Percentiles rank a stretch among this genome's conserved stretches.
Conservation (phyloP, 108 stramenopile species). For the Pseudonitzschia multiseries region DNA sequence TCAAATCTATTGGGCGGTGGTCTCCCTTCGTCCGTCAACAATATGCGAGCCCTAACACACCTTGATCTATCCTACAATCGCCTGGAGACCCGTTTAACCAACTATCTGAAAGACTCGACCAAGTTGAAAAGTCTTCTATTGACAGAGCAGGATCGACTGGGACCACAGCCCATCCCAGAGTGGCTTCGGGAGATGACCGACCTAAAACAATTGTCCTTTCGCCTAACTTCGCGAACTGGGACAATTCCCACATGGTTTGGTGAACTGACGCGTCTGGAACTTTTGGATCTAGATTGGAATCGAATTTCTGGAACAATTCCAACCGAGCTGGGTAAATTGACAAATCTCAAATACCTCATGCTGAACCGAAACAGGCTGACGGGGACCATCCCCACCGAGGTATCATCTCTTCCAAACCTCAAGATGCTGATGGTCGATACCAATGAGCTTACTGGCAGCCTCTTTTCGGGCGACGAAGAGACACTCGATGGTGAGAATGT, state of each 20-base stretch:
- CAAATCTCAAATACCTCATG: conserved; percentile 41
- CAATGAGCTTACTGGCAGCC: conserved; percentile 45
- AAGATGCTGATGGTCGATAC: conserved; percentile 61
- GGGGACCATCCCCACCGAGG: conserved; percentile 52
- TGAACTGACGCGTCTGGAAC: conserved; percentile 14
- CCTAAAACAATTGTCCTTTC: conserved; percentile 32
- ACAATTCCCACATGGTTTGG: conserved; percentile 38
- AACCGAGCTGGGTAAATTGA: conserved; percentile 28
- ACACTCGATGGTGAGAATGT: not conserved
- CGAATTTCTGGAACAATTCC: conserved; percentile 36
- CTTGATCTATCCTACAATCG: conserved; percentile 41
- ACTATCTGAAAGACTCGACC: conserved; percentile 5
- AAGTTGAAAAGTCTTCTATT: conserved; percentile 30
- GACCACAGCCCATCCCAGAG: conserved; percentile 23
- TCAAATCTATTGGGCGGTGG: conserved; percentile 27
- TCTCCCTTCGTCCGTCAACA: conserved; percentile 18
- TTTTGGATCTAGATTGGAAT: conserved; percentile 36
- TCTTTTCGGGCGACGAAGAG: conserved; percentile 1
- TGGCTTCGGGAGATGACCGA: conserved; percentile 29
- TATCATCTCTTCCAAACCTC: conserved; percentile 46
- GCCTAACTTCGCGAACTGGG: conserved; percentile 22
- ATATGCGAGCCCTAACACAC: conserved; percentile 22
- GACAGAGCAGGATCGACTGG: conserved; percentile 19
- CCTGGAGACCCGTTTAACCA: conserved; percentile 19
- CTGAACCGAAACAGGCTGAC: conserved; percentile 46